Base-by-base conservation (phyloP, 2,329 filamentous ascomycete genomes). In the Didymella sp. region DNA sequence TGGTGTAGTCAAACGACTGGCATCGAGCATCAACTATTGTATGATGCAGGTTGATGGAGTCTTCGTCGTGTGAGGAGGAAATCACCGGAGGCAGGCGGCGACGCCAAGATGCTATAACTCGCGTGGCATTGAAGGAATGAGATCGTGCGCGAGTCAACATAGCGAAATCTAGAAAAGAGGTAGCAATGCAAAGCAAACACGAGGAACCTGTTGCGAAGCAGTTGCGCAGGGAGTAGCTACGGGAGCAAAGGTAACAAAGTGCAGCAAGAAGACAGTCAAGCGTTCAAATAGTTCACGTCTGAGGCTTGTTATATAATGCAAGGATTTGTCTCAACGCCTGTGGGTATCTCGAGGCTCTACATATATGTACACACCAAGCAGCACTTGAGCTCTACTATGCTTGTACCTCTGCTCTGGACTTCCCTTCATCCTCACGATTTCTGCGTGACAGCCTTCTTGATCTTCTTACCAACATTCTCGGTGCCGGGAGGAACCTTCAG, bases 401-500 rank as follows among this genome's bases (percentile, higher is more conserved):
- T 22, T 6, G 11, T 4, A 19, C 6, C 9, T n/a, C 9, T 38
- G 25, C 17, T 21, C 41, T n/a, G 17, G 11, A 37, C 35, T 21
- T 22, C 35, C 6, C 19, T 22, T 38, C 22, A 25, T 7, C 22
- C 21, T n/a, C 25, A 46, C 21, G 22, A 11, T n/a, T 19, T 13
- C 31, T 57, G 44, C 24, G 54, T 27, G 6, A 27, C 25, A 13
- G n/a, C 51, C 44, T 66, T 60, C 43, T 67, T 63, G 7, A 46
- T 49, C 55, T 68, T 67, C 58, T 71, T 75, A 21, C 63, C 51
- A 35, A 70, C 57, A 9, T 44, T 72, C 56, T 76, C 71, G 2
- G 74, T 77, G 3, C 73, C 75, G 12, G 76, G 74, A 3, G 90
- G 90, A 19, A 87, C 82, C 78, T 88, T 91, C 61, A 97, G 77